These are phyloP conservation scores for Chenopodium formosanum DNA, from an alignment of 148 eudicot genomes.

Conservation along the genomic window DNA sequence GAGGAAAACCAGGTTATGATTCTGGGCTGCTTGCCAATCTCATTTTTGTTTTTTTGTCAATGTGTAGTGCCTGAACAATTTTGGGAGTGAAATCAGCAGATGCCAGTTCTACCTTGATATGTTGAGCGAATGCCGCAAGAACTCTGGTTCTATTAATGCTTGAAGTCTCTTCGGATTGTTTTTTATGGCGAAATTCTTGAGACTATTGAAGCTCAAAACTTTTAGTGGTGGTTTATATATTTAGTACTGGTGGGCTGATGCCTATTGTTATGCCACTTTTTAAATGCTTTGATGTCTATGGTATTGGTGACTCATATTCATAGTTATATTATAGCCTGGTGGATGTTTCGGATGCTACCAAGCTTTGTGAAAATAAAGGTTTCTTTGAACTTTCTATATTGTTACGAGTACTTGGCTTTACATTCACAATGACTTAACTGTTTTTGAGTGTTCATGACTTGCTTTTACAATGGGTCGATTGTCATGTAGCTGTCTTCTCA, in stretches of 20 bases:
- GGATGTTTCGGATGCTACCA: neutral
- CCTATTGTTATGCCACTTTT: neutral
- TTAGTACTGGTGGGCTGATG: conserved; percentile 10
- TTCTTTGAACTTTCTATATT: neutral
- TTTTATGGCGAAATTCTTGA: neutral
- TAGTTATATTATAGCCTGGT: neutral
- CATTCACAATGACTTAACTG: neutral
- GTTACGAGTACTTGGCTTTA: neutral
- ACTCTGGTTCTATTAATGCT: conserved; percentile 51
- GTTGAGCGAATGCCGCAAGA: conserved; percentile 72
- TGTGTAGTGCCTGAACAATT: conserved; percentile 63
- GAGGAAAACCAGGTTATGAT: too few species aligned
- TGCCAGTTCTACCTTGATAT: conserved; percentile 96
- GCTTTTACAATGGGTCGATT: too few species aligned
- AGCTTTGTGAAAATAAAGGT: conserved; percentile 12
- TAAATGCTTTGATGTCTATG: neutral
- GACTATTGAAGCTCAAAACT: conserved; percentile 13
- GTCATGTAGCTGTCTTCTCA: too few species aligned
- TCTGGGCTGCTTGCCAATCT: too few species aligned
- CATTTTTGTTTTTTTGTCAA: too few species aligned
- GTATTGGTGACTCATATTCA: neutral
- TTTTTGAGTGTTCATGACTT: neutral
- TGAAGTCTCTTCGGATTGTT: conserved; percentile 12
- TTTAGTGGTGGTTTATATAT: conserved; percentile 15
- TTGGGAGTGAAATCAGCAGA: conserved; percentile 74